Evolutionary conservation across 108 stramenopile genomes (phyloP).

Genomic region (Fragilaria radians): DNA sequence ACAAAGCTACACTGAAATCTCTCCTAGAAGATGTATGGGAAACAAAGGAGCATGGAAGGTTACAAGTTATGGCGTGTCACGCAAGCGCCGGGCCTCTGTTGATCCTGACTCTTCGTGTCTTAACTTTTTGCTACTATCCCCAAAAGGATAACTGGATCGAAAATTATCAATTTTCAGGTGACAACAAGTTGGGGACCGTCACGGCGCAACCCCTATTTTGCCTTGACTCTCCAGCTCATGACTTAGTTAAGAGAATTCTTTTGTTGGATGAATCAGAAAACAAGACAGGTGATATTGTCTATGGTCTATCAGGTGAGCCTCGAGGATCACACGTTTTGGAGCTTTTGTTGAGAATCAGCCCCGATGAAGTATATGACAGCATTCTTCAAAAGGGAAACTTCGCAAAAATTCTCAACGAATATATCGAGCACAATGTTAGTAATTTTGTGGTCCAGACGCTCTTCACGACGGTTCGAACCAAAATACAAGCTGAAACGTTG

Average conservation of each 20-base stretch:
- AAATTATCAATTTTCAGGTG: slow-evolving; percentile 2
- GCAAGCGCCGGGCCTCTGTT: slow-evolving; percentile 74
- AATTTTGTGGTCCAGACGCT: slow-evolving; percentile 77
- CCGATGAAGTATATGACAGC: slow-evolving; percentile 48
- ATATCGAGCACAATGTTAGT: slow-evolving; percentile 61
- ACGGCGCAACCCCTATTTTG: slow-evolving; percentile 50
- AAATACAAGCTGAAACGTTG: slow-evolving; percentile 48
- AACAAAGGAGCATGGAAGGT: slow-evolving; percentile 25
- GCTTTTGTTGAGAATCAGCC: slow-evolving; percentile 49
- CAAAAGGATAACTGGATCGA: background rate
- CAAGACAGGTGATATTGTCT: slow-evolving; percentile 62
- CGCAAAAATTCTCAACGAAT: slow-evolving; percentile 58
- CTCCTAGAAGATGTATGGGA: slow-evolving; percentile 22
- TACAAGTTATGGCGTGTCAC: slow-evolving; percentile 70
- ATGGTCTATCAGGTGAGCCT: slow-evolving; percentile 75
- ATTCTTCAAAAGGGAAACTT: slow-evolving; percentile 53
- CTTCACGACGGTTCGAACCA: slow-evolving; percentile 43
- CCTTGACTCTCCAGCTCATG: slow-evolving; percentile 46
- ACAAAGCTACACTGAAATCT: slow-evolving; percentile 17
- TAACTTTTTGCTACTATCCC: slow-evolving; percentile 40
- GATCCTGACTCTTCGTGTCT: slow-evolving; percentile 51
- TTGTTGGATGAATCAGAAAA: slow-evolving; percentile 56
- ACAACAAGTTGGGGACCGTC: slow-evolving; percentile 48
- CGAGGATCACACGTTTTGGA: slow-evolving; percentile 76
- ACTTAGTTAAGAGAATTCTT: slow-evolving; percentile 47